Evolutionary conservation across 768 basidiomycete genomes (phyloP).

Genomic region (Piloderma croceum): DNA sequence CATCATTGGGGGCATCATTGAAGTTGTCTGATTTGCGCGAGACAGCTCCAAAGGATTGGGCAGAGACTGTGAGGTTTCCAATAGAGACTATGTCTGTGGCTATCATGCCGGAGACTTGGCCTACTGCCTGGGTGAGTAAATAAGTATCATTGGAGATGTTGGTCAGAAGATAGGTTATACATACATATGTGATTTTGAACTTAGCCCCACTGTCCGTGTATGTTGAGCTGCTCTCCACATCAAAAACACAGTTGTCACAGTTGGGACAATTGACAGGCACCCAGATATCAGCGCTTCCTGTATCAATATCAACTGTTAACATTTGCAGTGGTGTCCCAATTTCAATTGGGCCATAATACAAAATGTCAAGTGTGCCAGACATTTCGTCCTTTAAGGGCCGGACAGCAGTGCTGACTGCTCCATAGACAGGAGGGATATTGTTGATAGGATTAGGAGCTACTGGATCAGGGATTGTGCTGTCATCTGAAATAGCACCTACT

Average conservation of each 20-base stretch:
- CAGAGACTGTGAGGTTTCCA: slow-evolving; percentile 36
- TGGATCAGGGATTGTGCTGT: too few species aligned
- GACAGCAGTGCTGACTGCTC: background rate
- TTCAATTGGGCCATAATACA: slow-evolving; percentile 43
- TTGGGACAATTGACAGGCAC: slow-evolving; percentile 33
- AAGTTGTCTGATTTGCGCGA: slow-evolving; percentile 44
- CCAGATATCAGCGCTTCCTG: slow-evolving; percentile 68
- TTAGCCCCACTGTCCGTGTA: slow-evolving; percentile 26
- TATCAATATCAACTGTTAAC: slow-evolving; percentile 59
- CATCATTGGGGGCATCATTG: slow-evolving; percentile 44
- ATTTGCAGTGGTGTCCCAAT: slow-evolving; percentile 53
- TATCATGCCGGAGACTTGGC: slow-evolving; percentile 44
- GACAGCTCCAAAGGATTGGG: slow-evolving; percentile 57
- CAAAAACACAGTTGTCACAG: slow-evolving; percentile 36
- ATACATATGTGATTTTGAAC: slow-evolving; percentile 44
- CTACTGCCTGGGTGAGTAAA: slow-evolving; percentile 40
- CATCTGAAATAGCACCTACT: too few species aligned
- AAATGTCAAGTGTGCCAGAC: slow-evolving; percentile 33
- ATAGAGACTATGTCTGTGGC: slow-evolving; percentile 47
- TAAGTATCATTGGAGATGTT: too few species aligned
- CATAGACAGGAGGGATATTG: slow-evolving; percentile 16
- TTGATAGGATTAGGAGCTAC: too few species aligned
- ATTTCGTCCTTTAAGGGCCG: slow-evolving; percentile 36
- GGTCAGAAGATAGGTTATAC: too few species aligned
- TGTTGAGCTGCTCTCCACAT: slow-evolving; percentile 35